phyloP scores from a whole-genome alignment of 2,329 filamentous ascomycete genomes.

The Aureobasidium sp. region DNA sequence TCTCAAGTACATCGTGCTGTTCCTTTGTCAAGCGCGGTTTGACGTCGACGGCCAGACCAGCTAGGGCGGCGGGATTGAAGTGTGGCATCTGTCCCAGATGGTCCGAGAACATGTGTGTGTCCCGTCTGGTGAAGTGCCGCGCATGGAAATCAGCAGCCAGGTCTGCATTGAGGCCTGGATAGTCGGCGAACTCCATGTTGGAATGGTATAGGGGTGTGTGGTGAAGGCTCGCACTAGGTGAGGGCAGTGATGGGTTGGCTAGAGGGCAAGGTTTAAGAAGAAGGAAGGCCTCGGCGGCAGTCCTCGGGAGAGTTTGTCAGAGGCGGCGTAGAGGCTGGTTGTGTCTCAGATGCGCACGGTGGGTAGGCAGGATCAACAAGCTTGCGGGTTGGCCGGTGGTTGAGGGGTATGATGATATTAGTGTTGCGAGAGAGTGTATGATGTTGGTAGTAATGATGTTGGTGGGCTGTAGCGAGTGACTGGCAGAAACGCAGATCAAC shows the following conservation, averaged over 20 bases:
- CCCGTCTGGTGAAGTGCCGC: slow-evolving; percentile 13
- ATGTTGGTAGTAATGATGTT: slow-evolving; percentile 4
- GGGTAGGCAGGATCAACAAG: slow-evolving; percentile 8
- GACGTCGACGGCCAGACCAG: slow-evolving; percentile 28
- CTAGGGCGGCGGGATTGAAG: slow-evolving; percentile 19
- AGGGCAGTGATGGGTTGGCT: neutral
- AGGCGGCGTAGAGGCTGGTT: neutral
- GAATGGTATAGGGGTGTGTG: neutral
- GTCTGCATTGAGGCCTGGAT: slow-evolving; percentile 14
- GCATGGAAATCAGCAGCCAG: slow-evolving; percentile 14
- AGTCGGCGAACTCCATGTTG: slow-evolving; percentile 16
- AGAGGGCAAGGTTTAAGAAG: slow-evolving; percentile 5
- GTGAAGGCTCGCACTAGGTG: neutral
- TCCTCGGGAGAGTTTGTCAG: neutral
- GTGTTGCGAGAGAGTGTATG: neutral
- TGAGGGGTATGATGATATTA: neutral
- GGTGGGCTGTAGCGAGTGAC: neutral
- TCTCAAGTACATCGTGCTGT: slow-evolving; percentile 44
- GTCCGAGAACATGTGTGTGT: slow-evolving; percentile 9
- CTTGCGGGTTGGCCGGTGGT: slow-evolving; percentile 5
- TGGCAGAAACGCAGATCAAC: slow-evolving; percentile 3
- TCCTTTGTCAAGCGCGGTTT: slow-evolving; percentile 45
- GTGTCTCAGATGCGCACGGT: slow-evolving; percentile 10
- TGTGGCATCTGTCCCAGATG: slow-evolving; percentile 9
- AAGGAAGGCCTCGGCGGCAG: slow-evolving; percentile 1